These are phyloP conservation scores for Fraxinus xanthoxyloides DNA, from an alignment of 305 asterid genomes.

Conservation along the genomic window DNA sequence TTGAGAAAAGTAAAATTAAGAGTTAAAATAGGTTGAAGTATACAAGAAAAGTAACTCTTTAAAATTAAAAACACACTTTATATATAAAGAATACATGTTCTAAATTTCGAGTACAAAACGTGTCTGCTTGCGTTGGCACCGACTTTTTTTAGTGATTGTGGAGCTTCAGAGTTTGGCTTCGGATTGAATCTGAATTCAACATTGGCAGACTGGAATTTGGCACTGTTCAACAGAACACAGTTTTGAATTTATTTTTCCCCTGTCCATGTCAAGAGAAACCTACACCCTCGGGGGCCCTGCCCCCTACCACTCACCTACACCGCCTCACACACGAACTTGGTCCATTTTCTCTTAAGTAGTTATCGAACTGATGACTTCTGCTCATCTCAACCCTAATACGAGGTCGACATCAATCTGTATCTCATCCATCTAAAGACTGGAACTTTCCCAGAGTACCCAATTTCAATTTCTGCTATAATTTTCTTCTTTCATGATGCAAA, in stretches of 20 bases:
- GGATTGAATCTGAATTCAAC: background rate
- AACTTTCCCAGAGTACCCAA: background rate
- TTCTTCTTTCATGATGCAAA: background rate
- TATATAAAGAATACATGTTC: background rate
- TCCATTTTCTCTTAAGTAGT: background rate
- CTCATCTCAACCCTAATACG: background rate
- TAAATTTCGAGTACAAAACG: background rate
- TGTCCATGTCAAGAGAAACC: background rate
- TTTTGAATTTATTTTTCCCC: background rate
- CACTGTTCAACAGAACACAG: background rate
- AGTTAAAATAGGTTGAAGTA: too few relatives aligned
- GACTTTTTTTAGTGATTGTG: background rate
- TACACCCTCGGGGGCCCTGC: background rate
- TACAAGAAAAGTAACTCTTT: too few relatives aligned
- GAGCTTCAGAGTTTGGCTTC: background rate
- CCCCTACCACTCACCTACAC: background rate
- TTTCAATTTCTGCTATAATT: background rate
- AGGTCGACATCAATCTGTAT: background rate
- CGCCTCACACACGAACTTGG: background rate
- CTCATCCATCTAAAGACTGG: background rate
- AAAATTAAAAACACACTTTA: too few relatives aligned
- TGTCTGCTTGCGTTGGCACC: background rate
- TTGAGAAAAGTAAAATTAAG: too few relatives aligned
- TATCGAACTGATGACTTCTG: background rate
- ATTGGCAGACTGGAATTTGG: background rate